Evolutionary conservation across 2,329 filamentous ascomycete species (phyloP).

Genomic region (Aspergillus puulaauensis): DNA sequence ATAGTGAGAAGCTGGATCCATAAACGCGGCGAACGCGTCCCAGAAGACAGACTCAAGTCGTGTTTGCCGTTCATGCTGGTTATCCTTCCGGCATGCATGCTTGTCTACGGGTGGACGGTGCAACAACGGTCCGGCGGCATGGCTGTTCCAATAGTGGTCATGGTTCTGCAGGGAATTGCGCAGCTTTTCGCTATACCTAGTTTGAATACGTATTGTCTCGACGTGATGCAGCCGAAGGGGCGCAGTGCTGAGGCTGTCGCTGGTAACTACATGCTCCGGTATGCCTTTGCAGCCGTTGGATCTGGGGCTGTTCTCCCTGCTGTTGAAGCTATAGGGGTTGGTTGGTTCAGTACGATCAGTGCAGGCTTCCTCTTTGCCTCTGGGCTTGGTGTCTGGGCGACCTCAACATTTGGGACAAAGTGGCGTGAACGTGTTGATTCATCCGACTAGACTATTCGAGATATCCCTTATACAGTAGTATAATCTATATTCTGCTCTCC

Average conservation of each 20-base stretch:
- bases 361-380: constrained; percentile 18
- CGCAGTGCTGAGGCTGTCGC: constrained; percentile 69
- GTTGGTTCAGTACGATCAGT: constrained; percentile 75
- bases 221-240: constrained; percentile 67
- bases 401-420: too few relatives aligned
- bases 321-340: constrained; percentile 70
- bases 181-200: not conserved
- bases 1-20: constrained; percentile 65
- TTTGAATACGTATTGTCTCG: constrained; percentile 50
- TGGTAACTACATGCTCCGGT: constrained; percentile 76
- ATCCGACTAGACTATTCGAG: too few relatives aligned
- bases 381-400: too few relatives aligned
- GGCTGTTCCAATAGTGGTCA: constrained; percentile 63
- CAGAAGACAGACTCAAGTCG: constrained; percentile 67
- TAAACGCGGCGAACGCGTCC: constrained; percentile 60
- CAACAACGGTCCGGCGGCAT: constrained; percentile 56
- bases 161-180: constrained; percentile 67
- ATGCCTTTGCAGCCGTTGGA: constrained; percentile 69
- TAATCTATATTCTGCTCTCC: too few relatives aligned
- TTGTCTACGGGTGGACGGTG: constrained; percentile 68
- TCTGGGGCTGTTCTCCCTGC: constrained; percentile 72
- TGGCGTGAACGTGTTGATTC: too few relatives aligned
- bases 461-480: too few relatives aligned
- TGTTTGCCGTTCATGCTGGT: constrained; percentile 57
- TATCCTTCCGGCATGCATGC: constrained; percentile 61